Evolutionary conservation across 164 flowering plant species (phyloP), one percentile per base, ranked within the genome.

Genomic region (Magnolia officinalis): DNA sequence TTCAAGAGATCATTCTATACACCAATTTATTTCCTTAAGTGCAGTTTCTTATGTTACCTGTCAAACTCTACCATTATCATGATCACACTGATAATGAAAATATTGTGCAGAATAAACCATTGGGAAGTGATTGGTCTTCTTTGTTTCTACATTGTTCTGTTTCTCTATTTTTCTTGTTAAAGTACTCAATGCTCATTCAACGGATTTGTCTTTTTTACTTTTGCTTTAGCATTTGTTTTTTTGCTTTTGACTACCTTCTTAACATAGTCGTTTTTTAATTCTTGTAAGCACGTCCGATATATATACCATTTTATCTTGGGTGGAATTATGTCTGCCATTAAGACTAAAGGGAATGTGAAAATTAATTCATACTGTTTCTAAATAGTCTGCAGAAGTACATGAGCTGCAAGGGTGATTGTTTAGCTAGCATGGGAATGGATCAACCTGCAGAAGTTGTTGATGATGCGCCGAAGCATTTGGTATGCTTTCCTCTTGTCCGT

Each of bases 401-500:
- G 91, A 89, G 84, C 78, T 96, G 99, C 88, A 92, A 87, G 84
- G 96, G 94, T 75, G 88, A 83, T 16, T 96, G 99, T 78, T 81
- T 93, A 77, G 88, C 92, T 49, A 96, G 98, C 85, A 80, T 88
- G 55, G 99, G 99, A 79, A 76, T 92, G 72, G 98, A 96, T 85
- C 99, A 96, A 78, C 99, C 99, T 74, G 98, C 99, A 70, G 96
- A 94, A 89, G 99, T 96, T 72, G 96, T 86, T 77, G 93, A 89
- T 73, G 94, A 92, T 82, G 99, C 99, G 59, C 99, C 99, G 8
- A 87, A 75, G 78, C 79, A 91, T 82, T 79, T 91, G 96, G 98
- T 90, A 91, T 63, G 19, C 13, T 49, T 50, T 18, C 51, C 8
- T 61, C 6, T 20, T 21, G 16, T 23, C 21, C 13, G 14, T 63